phyloP scores from a whole-genome alignment of 352 stramenopile species.

The Phytophthora syringae region DNA sequence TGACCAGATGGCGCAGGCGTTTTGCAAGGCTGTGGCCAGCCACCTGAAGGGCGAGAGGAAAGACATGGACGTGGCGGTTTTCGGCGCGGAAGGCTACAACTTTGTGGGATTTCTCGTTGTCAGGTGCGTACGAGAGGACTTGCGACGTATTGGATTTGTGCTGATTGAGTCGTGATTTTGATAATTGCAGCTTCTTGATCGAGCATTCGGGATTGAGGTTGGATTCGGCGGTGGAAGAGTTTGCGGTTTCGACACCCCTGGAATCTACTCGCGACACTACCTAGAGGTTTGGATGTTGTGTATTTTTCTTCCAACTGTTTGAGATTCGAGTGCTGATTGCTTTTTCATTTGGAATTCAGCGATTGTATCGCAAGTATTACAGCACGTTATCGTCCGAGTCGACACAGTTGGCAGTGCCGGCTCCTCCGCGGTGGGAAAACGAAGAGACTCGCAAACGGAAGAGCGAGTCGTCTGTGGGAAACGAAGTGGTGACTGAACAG shows the following conservation, averaged over 20 bases:
- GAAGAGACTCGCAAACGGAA: constrained; percentile 48
- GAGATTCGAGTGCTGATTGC: not conserved
- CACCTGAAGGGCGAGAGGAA: constrained; percentile 69
- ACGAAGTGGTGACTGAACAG: constrained; percentile 71
- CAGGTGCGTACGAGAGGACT: constrained; percentile 61
- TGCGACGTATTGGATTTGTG: no score
- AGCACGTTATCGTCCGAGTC: constrained; percentile 63
- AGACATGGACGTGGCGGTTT: constrained; percentile 85
- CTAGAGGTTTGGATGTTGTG: constrained; percentile 55
- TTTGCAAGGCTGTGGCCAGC: constrained; percentile 61
- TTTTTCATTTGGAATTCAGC: constrained; percentile 28
- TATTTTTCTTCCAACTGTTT: not conserved
- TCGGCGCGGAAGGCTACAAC: constrained; percentile 67
- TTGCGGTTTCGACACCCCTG: constrained; percentile 56
- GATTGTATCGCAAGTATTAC: constrained; percentile 85
- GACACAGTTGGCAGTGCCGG: constrained; percentile 52
- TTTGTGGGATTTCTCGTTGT: constrained; percentile 80
- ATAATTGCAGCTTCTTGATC: constrained; percentile 65
- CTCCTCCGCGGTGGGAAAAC: constrained; percentile 72
- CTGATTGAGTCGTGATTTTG: no score
- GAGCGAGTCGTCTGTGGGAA: constrained; percentile 48
- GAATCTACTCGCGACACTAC: constrained; percentile 73
- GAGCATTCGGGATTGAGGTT: constrained; percentile 69
- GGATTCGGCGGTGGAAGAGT: constrained; percentile 73
- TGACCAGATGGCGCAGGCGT: constrained; percentile 61